Conservation (phyloP, 371 early-diverging fungal species). For the Chytridiales sp. region DNA sequence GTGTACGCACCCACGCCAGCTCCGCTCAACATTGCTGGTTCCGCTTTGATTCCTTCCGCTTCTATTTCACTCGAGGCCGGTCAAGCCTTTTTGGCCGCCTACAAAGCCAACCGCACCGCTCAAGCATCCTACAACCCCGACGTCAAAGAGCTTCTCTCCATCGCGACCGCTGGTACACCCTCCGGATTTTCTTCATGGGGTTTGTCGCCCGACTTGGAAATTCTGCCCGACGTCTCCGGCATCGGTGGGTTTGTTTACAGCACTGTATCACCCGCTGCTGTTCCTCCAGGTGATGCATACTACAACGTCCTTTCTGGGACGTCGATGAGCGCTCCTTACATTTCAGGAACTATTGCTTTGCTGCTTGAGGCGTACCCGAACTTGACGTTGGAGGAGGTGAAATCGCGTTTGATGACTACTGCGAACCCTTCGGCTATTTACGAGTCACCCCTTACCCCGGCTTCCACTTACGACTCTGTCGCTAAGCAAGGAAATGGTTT, state of each 20-base stretch:
- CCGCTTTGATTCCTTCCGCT: conserved; percentile 13
- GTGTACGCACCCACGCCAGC: too few relatives aligned
- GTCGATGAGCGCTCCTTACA: conserved; percentile 51
- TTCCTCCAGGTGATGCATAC: too few relatives aligned
- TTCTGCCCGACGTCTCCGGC: conserved; percentile 35
- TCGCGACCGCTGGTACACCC: conserved; percentile 39
- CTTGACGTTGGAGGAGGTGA: conserved; percentile 3
- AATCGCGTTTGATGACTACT: conserved; percentile 46
- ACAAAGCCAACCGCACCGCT: conserved; percentile 39
- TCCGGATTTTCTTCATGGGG: conserved; percentile 46
- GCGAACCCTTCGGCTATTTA: conserved; percentile 46
- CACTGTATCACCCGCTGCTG: conserved; percentile 18
- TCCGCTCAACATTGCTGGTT: conserved; percentile 5
- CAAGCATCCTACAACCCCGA: too few relatives aligned
- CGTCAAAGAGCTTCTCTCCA: not conserved
- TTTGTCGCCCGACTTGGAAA: conserved; percentile 14
- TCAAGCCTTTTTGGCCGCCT: conserved; percentile 25
- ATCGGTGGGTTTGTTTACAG: conserved; percentile 31
- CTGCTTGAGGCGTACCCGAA: conserved; percentile 20
- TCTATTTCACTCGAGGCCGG: conserved; percentile 14
- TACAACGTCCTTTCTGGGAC: conserved; percentile 45
- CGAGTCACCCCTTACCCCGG: conserved; percentile 30
- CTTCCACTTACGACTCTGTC: too few relatives aligned
- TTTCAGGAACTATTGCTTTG: conserved; percentile 33
- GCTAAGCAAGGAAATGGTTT: conserved; percentile 74